These are phyloP conservation scores for Afroboletus lepidellus DNA, from an alignment of 1,284 basidiomycete genomes.

Conservation along the genomic window DNA sequence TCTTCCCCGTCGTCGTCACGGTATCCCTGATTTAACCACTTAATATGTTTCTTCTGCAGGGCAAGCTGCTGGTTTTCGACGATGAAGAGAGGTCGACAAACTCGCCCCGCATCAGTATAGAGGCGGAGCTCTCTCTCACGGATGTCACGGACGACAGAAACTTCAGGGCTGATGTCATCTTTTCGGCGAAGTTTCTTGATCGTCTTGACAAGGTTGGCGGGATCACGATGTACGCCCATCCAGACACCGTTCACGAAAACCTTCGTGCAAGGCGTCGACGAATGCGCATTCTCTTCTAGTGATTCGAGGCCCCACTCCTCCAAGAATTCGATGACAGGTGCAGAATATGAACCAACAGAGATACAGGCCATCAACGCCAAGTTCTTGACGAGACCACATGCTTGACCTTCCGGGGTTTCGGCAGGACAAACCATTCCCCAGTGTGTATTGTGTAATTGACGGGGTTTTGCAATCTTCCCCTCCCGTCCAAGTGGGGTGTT, in stretches of 20 bases:
- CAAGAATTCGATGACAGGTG: conserved; percentile 97
- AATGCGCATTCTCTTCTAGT: conserved; percentile 86
- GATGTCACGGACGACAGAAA: conserved; percentile 96
- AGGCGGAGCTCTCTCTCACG: conserved; percentile 92
- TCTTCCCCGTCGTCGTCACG: conserved; percentile 54
- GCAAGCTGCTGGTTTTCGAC: conserved; percentile 89
- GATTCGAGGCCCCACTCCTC: conserved; percentile 98
- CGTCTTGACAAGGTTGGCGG: conserved; percentile 89
- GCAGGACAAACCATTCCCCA: conserved; percentile 99
- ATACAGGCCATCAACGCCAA: conserved; percentile 97
- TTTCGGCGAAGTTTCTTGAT: conserved; percentile 91
- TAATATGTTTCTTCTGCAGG: conserved; percentile 83
- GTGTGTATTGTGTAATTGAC: conserved; percentile 98
- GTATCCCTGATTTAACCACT: conserved; percentile 60
- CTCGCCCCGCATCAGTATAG: conserved; percentile 96
- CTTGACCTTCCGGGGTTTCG: conserved; percentile 99
- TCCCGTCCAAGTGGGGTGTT: conserved; percentile 98
- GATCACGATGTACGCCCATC: conserved; percentile 99
- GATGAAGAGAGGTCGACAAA: conserved; percentile 95
- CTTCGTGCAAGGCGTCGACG: conserved; percentile 84
- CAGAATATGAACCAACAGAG: conserved; percentile 94
- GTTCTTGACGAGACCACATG: conserved; percentile 99
- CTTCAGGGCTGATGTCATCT: conserved; percentile 95
- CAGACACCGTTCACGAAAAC: conserved; percentile 99
- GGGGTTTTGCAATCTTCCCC: conserved; percentile 99